These are phyloP conservation scores for Ophiostoma triangulosporum DNA, from an alignment of 2,329 filamentous ascomycete genomes.

Conservation along the genomic window DNA sequence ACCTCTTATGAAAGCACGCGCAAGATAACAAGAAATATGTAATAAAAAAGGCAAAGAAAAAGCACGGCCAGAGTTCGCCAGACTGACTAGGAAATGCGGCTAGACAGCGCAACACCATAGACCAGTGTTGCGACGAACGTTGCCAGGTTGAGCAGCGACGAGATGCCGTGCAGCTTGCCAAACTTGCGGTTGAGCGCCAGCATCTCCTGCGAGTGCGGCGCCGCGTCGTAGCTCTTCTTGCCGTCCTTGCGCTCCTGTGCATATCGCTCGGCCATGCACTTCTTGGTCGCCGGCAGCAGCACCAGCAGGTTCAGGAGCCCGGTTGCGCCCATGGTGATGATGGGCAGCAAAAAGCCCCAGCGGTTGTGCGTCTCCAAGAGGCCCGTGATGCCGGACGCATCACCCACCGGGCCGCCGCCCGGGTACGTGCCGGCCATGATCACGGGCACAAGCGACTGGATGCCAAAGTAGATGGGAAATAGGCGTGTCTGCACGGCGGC, in stretches of 20 bases:
- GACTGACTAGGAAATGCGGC: conserved; percentile 32
- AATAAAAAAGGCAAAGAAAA: too few species aligned
- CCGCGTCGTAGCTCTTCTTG: conserved; percentile 69
- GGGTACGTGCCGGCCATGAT: conserved; percentile 71
- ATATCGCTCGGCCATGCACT: conserved; percentile 61
- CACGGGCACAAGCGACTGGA: conserved; percentile 65
- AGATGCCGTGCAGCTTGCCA: conserved; percentile 65
- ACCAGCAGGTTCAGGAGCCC: conserved; percentile 57
- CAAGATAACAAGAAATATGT: too few species aligned
- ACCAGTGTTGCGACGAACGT: conserved; percentile 55
- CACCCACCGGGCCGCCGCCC: conserved; percentile 28
- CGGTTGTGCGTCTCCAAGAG: conserved; percentile 47
- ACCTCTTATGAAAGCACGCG: too few species aligned
- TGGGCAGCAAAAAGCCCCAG: conserved; percentile 51
- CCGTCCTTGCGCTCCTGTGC: conserved; percentile 80
- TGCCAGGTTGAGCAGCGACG: conserved; percentile 63
- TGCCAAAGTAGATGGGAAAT: conserved; percentile 78
- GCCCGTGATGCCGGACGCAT: conserved; percentile 32
- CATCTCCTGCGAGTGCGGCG: conserved; percentile 80
- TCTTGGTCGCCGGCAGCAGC: conserved; percentile 62
- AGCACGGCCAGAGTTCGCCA: not conserved
- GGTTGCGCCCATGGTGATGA: conserved; percentile 56
- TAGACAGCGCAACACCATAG: conserved; percentile 66
- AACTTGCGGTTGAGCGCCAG: conserved; percentile 65
- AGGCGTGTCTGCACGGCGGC: conserved; percentile 63